Evolutionary conservation across 148 eudicot species (phyloP), one percentile per base, ranked within the genome.

Genomic region (Fallopia convolvulus): DNA sequence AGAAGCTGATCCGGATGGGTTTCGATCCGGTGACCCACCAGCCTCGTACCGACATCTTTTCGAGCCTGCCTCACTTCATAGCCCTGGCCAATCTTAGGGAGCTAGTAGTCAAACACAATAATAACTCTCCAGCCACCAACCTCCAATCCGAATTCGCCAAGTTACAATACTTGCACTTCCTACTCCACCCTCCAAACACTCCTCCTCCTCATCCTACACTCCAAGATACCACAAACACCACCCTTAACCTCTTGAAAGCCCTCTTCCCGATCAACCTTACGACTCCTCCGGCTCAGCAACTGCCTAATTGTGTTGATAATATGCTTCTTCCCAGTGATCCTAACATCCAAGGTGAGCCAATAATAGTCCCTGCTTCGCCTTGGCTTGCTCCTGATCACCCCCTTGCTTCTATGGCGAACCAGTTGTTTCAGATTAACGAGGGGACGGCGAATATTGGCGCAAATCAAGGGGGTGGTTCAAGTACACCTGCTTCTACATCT

Each of bases 1-100:
- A 93, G 84, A 91, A 89, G 88, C 80, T 93, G n/a, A 94, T 92
- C 70, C 93, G 92, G n/a, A 94, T 94, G 98, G 98, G 98, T 0
- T 83, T 89, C 6, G 98, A 94, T 82, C 98, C 98, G n/a, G 89
- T 89, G 91, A 94, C 98, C 49, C 98, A 94, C 76, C 88, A 88
- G 2, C 98, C 98, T 53, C 79, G 95, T 39, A 94, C 97, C 9
- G 97, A 94, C 76, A 84, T 92, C 3, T 92, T 94, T 74, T 83
- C 97, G 18, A 90, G 91, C 88, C 82, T 94, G 39, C 93, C 93
- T 30, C 94, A 91, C 73, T 89, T 94, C 36, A 83, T 94, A 79
- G 97, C 97, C 63, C 81, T 94, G 20, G 98, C 97, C 11, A 94
- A 86, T 76, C 92, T 93, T 68, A 91, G 87, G 77, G 91, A 91